These are phyloP conservation scores for Skeletonema costatum DNA, from an alignment of 108 stramenopile species.

Conservation along the genomic window DNA sequence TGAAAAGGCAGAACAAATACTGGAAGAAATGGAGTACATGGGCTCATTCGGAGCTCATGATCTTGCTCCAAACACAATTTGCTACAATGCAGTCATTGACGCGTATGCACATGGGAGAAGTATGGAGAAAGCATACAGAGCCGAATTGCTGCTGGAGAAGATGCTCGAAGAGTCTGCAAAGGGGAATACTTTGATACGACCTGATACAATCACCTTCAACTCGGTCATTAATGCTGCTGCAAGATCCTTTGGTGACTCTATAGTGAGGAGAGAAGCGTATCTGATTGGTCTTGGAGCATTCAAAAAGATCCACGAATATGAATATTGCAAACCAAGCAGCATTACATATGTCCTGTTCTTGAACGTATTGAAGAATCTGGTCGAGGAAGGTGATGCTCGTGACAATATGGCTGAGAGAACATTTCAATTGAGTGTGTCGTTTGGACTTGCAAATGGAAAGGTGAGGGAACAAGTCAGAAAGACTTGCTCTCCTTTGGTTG, in stretches of 20 bases:
- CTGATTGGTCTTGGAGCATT: conserved; percentile 31
- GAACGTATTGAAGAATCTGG: conserved; percentile 32
- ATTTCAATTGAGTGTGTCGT: conserved; percentile 14
- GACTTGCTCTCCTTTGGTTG: conserved; percentile 30
- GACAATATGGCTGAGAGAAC: conserved; percentile 43
- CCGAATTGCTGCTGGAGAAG: conserved; percentile 40
- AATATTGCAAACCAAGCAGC: conserved; percentile 34
- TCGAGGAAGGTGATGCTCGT: conserved; percentile 29
- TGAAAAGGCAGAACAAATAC: conserved; percentile 48
- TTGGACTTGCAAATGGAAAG: conserved; percentile 17
- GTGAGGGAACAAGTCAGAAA: conserved; percentile 24
- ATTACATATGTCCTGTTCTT: conserved; percentile 38
- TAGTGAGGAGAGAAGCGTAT: conserved; percentile 35
- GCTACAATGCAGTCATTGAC: conserved; percentile 69
- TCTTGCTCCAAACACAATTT: conserved; percentile 56
- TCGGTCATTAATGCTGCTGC: conserved; percentile 63
- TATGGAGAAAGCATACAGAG: conserved; percentile 56
- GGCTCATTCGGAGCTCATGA: conserved; percentile 32
- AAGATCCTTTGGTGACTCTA: conserved; percentile 22
- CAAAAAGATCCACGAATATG: conserved; percentile 24
- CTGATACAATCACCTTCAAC: conserved; percentile 76
- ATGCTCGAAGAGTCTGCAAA: conserved; percentile 48
- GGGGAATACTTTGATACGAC: conserved; percentile 37
- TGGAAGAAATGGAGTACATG: conserved; percentile 54
- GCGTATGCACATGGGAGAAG: conserved; percentile 54